Evolutionary conservation across 1,284 basidiomycete genomes (phyloP), one percentile per base, ranked within the genome.

Genomic region (Trichosporon coremiiforme): DNA sequence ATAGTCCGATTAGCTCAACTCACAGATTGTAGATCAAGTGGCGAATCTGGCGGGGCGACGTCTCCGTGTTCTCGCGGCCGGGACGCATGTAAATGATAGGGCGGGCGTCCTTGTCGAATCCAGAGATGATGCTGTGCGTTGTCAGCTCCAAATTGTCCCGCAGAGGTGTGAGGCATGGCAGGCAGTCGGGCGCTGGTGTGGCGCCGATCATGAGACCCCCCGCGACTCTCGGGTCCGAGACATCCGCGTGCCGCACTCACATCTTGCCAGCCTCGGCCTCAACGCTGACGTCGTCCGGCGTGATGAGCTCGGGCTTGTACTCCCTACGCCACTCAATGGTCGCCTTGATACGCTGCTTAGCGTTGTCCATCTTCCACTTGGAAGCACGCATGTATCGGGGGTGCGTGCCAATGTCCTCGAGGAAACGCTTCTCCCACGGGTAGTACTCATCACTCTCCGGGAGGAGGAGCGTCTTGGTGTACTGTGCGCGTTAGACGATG

Each of bases 201-300:
- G 50, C 50, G 50, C 50, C 20, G 50, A 22, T 53, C 50, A 22
- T 53, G 50, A 53, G 15, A 53, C 50, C 8, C 2, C 20, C n/a
- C 20, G 50, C n/a, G 50, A 53, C 50, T 6, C 4, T 62, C 57
- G 57, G 57, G 17, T 35, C 57, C 57, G 57, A 62, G 57, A 31
- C 57, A 33, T 15, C 17, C 17, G 57, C 15, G 15, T 8, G 25
- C 36, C 10, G 36, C n/a, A 83, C 89, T 75, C 75, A 93, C 92
- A 94, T 93, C 83, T 94, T 94, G 13, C 92, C 92, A 0, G 90
- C 91, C 83, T 92, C 89, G 64, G 89, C 88, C 80, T 94, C 92
- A 47, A 90, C 86, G 73, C 84, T 77, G 64, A 89, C 87, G 74
- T 94, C 91, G 55, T 89, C 90, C 0, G 92, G 91, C 6, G 87